phyloP scores from a whole-genome alignment of 2,329 filamentous ascomycete species.

The Tolypocladium inflatum region DNA sequence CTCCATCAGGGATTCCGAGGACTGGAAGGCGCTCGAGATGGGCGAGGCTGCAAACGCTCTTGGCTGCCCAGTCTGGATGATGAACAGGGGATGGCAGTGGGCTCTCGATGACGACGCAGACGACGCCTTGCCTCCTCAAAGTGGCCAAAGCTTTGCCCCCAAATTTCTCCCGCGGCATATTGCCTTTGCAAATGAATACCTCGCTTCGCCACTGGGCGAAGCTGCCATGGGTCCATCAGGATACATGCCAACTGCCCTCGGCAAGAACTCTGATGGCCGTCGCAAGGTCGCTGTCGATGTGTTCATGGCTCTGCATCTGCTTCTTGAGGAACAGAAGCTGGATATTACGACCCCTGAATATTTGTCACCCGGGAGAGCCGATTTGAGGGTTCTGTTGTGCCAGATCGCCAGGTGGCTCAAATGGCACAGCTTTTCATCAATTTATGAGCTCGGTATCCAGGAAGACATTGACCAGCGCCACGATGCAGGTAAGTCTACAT shows the following conservation, averaged over 20 bases:
- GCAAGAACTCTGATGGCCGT: slow-evolving; percentile 44
- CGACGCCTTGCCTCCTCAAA: slow-evolving; percentile 15
- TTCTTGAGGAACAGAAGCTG: slow-evolving; percentile 86
- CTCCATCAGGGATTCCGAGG: slow-evolving; percentile 24
- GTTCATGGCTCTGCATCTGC: slow-evolving; percentile 69
- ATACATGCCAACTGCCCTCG: slow-evolving; percentile 54
- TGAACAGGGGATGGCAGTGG: slow-evolving; percentile 62
- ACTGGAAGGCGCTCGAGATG: slow-evolving; percentile 39
- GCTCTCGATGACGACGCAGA: slow-evolving; percentile 45
- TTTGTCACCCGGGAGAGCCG: slow-evolving; percentile 31
- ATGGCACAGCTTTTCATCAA: slow-evolving; percentile 45
- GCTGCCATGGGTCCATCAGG: slow-evolving; percentile 42
- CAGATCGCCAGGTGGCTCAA: slow-evolving; percentile 78
- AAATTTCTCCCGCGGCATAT: slow-evolving; percentile 44
- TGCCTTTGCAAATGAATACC: slow-evolving; percentile 54
- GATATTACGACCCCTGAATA: slow-evolving; percentile 45
- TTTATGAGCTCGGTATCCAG: slow-evolving; percentile 45
- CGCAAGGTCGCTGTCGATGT: slow-evolving; percentile 55
- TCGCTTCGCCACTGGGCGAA: slow-evolving; percentile 48
- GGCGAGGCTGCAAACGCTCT: slow-evolving; percentile 38
- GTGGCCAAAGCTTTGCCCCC: slow-evolving; percentile 12
- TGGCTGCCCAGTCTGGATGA: slow-evolving; percentile 47
- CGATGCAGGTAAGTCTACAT: slow-evolving; percentile 26
- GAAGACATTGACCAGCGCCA: slow-evolving; percentile 30
- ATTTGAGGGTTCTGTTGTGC: slow-evolving; percentile 63